A percentile compares a stretch with the other conserved stretches of the same genome.
Conservation (phyloP, 2,329 filamentous ascomycete species). For the Penicillium capsulatum region DNA sequence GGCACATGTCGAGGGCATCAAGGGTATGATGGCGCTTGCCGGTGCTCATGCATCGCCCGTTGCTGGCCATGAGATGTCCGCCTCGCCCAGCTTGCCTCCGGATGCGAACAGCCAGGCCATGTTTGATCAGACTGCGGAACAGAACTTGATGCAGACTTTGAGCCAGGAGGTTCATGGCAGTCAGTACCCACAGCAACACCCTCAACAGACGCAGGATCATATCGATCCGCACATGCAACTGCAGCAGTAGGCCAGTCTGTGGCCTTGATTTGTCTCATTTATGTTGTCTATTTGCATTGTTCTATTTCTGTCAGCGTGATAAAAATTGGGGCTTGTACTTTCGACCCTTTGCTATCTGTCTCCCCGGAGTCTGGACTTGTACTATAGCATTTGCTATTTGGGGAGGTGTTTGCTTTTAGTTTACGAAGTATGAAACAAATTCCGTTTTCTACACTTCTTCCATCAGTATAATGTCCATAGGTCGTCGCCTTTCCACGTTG, state of each 20-base stretch:
- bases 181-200: conserved; percentile 32
- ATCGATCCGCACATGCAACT: conserved; percentile 37
- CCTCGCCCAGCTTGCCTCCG: conserved; percentile 34
- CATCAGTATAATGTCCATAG: too few species aligned
- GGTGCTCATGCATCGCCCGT: conserved; percentile 38
- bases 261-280: too few species aligned
- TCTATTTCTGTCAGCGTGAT: too few species aligned
- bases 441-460: too few species aligned
- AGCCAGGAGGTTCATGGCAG: conserved; percentile 41
- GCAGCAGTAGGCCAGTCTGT: conserved; percentile 30
- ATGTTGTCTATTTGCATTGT: too few species aligned
- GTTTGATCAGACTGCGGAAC: conserved; percentile 41
- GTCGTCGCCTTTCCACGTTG: background rate
- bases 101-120: conserved; percentile 31
- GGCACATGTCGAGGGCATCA: conserved; percentile 46
- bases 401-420: too few species aligned
- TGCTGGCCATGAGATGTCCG: conserved; percentile 36
- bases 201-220: conserved; percentile 22
- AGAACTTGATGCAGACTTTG: conserved; percentile 44
- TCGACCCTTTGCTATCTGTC: too few species aligned
- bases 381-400: too few species aligned
- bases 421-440: too few species aligned
- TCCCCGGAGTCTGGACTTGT: too few species aligned
- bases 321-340: too few species aligned
- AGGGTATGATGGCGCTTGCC: conserved; percentile 47